Evolutionary conservation across 345 rosid species (phyloP).

Genomic region (Dovyalis caffra): DNA sequence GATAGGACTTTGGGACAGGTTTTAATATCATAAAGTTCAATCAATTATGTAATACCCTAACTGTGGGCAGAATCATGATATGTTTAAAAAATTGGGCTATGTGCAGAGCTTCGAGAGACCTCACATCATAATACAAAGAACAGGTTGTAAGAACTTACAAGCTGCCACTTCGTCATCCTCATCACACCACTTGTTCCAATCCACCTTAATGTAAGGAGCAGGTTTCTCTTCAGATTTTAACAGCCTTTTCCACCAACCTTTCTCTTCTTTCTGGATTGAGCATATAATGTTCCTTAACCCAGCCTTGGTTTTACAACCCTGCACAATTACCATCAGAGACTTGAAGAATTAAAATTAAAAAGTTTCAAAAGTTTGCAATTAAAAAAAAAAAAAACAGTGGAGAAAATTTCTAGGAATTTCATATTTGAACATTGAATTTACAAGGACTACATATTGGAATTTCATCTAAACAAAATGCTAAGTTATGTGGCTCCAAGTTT

Average conservation of each 20-base stretch:
- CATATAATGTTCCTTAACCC: conserved; percentile 90
- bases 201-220: conserved; percentile 97
- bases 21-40: background rate
- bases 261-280: conserved; percentile 77
- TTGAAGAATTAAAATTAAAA: background rate
- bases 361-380: background rate
- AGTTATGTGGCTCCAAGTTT: background rate
- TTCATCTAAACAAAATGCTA: background rate
- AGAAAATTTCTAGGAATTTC: background rate
- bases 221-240: conserved; percentile 83
- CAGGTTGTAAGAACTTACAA: conserved; percentile 46
- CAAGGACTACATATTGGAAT: background rate
- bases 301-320: conserved; percentile 74
- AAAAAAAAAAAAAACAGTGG: background rate
- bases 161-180: conserved; percentile 72
- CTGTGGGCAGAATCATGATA: background rate
- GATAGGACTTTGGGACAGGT: background rate
- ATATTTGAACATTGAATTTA: background rate
- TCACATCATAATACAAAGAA: background rate
- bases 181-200: conserved; percentile 99
- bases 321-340: conserved; percentile 18
- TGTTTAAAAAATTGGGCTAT: background rate
- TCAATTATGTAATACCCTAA: background rate
- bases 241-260: conserved; percentile 90
- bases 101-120: background rate